phyloP scores from a whole-genome alignment of 78 protist species.

The Isochrysis galbana region DNA sequence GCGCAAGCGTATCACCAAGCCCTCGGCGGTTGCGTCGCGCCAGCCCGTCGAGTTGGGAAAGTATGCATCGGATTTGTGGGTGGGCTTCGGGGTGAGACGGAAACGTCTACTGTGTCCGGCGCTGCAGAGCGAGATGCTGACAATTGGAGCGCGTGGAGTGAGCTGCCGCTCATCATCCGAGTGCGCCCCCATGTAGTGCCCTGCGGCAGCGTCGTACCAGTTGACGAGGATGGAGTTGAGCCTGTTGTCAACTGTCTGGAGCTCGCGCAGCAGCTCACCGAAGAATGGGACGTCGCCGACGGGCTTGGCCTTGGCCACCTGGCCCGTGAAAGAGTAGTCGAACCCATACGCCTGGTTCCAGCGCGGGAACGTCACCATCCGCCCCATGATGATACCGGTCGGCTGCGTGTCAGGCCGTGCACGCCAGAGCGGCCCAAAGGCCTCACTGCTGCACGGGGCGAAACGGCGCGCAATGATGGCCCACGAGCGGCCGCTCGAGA shows the following conservation, averaged over 20 bases:
- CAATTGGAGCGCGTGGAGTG: not conserved
- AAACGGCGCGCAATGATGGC: not conserved
- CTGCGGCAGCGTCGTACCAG: slow-evolving; percentile 1
- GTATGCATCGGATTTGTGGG: no score
- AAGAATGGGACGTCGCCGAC: not conserved
- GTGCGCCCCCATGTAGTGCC: slow-evolving; percentile 29
- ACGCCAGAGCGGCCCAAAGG: not conserved
- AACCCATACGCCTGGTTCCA: not conserved
- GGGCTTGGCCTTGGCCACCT: not conserved
- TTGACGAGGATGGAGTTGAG: not conserved
- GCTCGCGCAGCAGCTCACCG: not conserved
- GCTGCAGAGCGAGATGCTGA: not conserved
- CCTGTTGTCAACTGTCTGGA: no score
- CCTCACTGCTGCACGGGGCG: not conserved
- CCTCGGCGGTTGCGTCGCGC: not conserved
- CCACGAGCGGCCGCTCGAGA: not conserved
- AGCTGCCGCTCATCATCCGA: slow-evolving; percentile 18
- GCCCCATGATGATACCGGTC: not conserved
- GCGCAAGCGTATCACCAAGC: not conserved
- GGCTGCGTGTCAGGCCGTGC: not conserved
- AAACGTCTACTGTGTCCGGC: not conserved
- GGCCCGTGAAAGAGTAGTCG: not conserved
- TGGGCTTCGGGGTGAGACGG: not conserved
- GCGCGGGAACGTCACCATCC: not conserved
- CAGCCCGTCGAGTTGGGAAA: not conserved